Percentiles rank a stretch among this genome's conserved stretches.
phyloP scores from a whole-genome alignment of 306 rosid species.

The Prunus kanzakura region DNA sequence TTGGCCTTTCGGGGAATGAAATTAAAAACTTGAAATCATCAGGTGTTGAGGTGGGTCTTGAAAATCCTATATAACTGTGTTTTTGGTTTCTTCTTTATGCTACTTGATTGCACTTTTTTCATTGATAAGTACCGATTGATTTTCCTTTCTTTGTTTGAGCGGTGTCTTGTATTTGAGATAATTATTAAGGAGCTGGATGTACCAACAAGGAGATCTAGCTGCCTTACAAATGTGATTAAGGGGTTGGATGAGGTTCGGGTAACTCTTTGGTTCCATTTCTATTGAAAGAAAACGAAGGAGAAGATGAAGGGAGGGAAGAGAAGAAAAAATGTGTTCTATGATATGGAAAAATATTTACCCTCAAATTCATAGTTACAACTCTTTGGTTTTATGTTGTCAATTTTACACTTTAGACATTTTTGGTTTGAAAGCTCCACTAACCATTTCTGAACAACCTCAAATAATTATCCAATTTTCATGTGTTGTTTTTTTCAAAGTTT shows the following conservation, averaged over 20 bases:
- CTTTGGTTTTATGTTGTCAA: not conserved
- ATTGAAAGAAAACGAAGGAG: not conserved
- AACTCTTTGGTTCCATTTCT: not conserved
- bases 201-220: not conserved
- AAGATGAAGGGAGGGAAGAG: not conserved
- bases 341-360: not conserved
- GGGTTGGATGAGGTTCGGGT: not conserved
- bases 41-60: slow-evolving; percentile 81
- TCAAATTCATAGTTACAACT: not conserved
- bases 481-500: not conserved
- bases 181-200: too few species aligned
- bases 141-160: too few species aligned
- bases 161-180: too few species aligned
- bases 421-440: not conserved
- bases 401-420: not conserved
- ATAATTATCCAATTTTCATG: not conserved
- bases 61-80: not conserved
- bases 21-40: slow-evolving; percentile 69
- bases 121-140: not conserved
- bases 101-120: not conserved
- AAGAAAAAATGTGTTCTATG: not conserved
- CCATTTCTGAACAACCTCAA: too few species aligned
- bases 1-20: slow-evolving; percentile 58
- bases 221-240: not conserved
- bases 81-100: not conserved